Percentiles rank a stretch among this genome's conserved stretches.
Conservation (phyloP, 1,139 yeast genomes). For the Yamadazyma pseudoaaseri region DNA sequence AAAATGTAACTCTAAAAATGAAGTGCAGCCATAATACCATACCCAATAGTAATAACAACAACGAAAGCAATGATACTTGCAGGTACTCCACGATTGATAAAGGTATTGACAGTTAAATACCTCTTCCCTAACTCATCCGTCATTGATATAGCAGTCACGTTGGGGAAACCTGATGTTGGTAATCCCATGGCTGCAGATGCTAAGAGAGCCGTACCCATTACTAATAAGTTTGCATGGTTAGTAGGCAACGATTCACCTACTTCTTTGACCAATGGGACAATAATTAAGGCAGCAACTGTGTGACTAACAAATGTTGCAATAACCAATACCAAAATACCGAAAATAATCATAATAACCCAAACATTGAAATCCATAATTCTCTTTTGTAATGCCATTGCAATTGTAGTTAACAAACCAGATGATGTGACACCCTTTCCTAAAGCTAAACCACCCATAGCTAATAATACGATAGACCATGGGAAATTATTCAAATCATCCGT, state of each 20-base stretch:
- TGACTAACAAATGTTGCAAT: constrained; percentile 71
- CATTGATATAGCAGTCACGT: constrained; percentile 77
- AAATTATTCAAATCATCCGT: constrained; percentile 89
- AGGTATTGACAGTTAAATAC: constrained; percentile 61
- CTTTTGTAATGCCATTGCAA: constrained; percentile 67
- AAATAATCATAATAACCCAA: constrained; percentile 67
- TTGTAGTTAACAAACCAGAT: constrained; percentile 77
- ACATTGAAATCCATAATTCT: constrained; percentile 60
- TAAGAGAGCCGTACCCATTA: constrained; percentile 65
- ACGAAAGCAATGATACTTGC: constrained; percentile 32
- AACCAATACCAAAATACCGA: constrained; percentile 56
- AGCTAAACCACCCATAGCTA: constrained; percentile 97
- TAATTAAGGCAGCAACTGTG: constrained; percentile 74
- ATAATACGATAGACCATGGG: constrained; percentile 88
- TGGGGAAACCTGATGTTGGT: constrained; percentile 77
- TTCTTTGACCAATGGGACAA: constrained; percentile 68
- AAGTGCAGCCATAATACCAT: constrained; percentile 60
- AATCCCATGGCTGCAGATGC: constrained; percentile 79
- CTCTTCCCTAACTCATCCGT: constrained; percentile 69
- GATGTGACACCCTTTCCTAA: constrained; percentile 89
- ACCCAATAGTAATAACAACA: constrained; percentile 77
- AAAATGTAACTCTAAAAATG: constrained; percentile 32
- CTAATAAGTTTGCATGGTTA: constrained; percentile 59
- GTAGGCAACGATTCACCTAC: constrained; percentile 58
- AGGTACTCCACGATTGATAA: constrained; percentile 72